Conservation (phyloP, 768 basidiomycete species). For the Serendipita sp. region DNA sequence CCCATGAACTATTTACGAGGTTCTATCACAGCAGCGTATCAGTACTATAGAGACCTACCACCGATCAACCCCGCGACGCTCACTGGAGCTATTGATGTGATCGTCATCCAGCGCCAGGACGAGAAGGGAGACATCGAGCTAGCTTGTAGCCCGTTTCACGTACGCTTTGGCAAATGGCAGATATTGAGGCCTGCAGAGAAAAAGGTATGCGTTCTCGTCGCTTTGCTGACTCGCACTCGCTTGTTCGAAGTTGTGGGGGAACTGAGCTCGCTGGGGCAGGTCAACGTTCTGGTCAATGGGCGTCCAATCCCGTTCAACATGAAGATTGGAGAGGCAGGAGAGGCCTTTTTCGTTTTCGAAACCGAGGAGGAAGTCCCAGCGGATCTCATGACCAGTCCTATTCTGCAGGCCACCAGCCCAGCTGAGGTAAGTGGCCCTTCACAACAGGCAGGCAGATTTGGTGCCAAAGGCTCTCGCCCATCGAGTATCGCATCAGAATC, state of each 20-base stretch:
- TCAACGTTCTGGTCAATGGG: slow-evolving; percentile 79
- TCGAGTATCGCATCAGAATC: slow-evolving; percentile 25
- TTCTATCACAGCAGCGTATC: slow-evolving; percentile 70
- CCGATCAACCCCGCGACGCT: slow-evolving; percentile 90
- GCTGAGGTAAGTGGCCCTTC: slow-evolving; percentile 20
- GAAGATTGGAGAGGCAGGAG: slow-evolving; percentile 98
- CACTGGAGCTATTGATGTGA: slow-evolving; percentile 97
- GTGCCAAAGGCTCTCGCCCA: slow-evolving; percentile 15
- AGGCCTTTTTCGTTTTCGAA: slow-evolving; percentile 98
- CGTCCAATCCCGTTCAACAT: slow-evolving; percentile 79
- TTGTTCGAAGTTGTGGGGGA: background rate
- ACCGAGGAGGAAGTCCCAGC: slow-evolving; percentile 89
- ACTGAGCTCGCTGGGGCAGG: slow-evolving; percentile 30
- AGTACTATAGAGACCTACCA: slow-evolving; percentile 75
- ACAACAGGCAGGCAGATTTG: slow-evolving; percentile 11
- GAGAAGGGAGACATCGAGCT: slow-evolving; percentile 50
- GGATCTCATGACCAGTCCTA: slow-evolving; percentile 84
- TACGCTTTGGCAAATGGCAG: slow-evolving; percentile 94
- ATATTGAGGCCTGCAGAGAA: slow-evolving; percentile 88
- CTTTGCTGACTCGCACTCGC: background rate
- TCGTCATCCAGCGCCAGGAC: slow-evolving; percentile 72
- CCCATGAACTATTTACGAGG: slow-evolving; percentile 79
- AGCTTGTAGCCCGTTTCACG: slow-evolving; percentile 91
- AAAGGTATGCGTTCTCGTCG: slow-evolving; percentile 36
- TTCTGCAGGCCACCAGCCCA: slow-evolving; percentile 36